Percentiles rank a stretch among this genome's conserved stretches.
Conservation (phyloP, 352 stramenopile species). For the Globisporangium abappressorium region DNA sequence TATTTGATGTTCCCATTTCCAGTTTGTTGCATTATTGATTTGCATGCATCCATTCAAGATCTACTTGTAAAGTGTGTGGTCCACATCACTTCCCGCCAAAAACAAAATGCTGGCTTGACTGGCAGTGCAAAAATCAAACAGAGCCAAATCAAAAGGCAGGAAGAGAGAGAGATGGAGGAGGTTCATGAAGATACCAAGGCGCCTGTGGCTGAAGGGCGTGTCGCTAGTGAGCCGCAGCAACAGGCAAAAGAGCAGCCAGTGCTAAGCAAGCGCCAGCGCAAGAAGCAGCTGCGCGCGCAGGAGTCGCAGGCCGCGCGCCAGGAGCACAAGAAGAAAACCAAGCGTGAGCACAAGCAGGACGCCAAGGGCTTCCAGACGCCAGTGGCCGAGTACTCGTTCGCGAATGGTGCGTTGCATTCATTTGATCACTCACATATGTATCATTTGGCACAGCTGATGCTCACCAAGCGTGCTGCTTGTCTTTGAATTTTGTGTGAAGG, state of each 20-base stretch:
- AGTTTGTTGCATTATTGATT: not conserved
- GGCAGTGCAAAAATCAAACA: not conserved
- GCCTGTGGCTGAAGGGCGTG: not conserved
- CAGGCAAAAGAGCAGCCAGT: not conserved
- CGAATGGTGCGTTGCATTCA: constrained; percentile 31
- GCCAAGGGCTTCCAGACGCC: constrained; percentile 32
- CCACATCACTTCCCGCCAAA: not conserved
- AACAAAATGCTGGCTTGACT: not conserved
- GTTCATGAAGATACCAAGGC: not conserved
- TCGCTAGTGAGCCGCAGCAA: not conserved
- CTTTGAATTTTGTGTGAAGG: constrained; percentile 33
- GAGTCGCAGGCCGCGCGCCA: constrained; percentile 19
- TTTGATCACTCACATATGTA: too few species aligned
- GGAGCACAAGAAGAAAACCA: constrained; percentile 6
- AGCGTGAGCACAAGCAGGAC: constrained; percentile 32
- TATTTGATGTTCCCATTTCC: not conserved
- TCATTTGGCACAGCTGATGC: not conserved
- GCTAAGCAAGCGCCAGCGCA: constrained; percentile 42
- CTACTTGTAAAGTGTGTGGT: not conserved
- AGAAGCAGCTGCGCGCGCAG: constrained; percentile 36
- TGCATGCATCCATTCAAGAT: not conserved
- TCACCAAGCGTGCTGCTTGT: not conserved
- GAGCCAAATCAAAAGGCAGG: not conserved
- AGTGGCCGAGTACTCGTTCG: constrained; percentile 57
- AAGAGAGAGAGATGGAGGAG: not conserved